phyloP scores from a whole-genome alignment of 2,329 filamentous ascomycete species.

The Atkinsonella texensis region DNA sequence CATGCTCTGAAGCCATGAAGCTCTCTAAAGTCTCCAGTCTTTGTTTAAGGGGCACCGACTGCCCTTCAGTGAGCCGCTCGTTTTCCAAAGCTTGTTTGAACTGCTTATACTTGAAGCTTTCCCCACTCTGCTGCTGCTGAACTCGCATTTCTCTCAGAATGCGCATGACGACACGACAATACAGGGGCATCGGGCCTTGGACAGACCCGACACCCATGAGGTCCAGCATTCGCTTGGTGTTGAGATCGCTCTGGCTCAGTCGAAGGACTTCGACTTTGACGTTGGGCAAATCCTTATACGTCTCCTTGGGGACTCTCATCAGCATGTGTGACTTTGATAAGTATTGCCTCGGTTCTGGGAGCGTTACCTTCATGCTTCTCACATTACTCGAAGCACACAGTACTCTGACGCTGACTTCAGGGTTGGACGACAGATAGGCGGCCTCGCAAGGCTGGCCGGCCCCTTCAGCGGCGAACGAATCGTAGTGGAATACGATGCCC shows the following conservation, averaged over 20 bases:
- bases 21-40: conserved; percentile 37
- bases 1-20: conserved; percentile 31
- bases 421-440: conserved; percentile 37
- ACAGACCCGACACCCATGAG: conserved; percentile 41
- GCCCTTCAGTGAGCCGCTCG: conserved; percentile 31
- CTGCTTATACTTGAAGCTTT: conserved; percentile 34
- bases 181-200: conserved; percentile 36
- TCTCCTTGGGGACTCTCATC: not conserved
- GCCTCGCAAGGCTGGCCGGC: conserved; percentile 46
- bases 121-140: conserved; percentile 24
- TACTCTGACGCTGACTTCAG: conserved; percentile 34
- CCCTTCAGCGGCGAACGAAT: conserved; percentile 37
- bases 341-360: not conserved
- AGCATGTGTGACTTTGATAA: not conserved
- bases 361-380: conserved; percentile 20
- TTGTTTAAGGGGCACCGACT: conserved; percentile 38
- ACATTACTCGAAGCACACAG: conserved; percentile 44
- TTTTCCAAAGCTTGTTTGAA: conserved; percentile 27
- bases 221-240: conserved; percentile 44
- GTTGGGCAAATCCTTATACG: conserved; percentile 29
- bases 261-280: conserved; percentile 37
- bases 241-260: conserved; percentile 39
- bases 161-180: conserved; percentile 42
- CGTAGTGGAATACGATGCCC: conserved; percentile 54
- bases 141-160: conserved; percentile 45